A percentile compares a stretch with the other conserved stretches of the same genome.
These are phyloP conservation scores for Xylaria sp. DNA, from an alignment of 2,329 filamentous ascomycete species.

Conservation along the genomic window DNA sequence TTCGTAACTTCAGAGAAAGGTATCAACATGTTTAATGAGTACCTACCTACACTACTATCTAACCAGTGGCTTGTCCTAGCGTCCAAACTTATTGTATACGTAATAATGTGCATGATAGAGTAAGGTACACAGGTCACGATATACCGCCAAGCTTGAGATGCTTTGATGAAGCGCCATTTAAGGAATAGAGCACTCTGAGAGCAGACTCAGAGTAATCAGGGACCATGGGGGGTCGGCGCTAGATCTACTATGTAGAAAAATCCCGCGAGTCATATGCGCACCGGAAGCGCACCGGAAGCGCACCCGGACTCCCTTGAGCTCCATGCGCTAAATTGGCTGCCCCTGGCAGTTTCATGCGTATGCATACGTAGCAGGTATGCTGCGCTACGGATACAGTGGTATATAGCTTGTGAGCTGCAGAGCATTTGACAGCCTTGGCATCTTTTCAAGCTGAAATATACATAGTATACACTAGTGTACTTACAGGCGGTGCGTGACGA, in stretches of 20 bases:
- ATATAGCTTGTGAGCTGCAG: constrained; percentile 7
- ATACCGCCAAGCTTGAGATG: not conserved
- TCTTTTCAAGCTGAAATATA: too few species aligned
- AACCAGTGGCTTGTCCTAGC: constrained; percentile 30
- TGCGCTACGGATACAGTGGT: not conserved
- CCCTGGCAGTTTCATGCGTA: constrained; percentile 30
- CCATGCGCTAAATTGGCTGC: constrained; percentile 6
- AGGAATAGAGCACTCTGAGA: constrained; percentile 6
- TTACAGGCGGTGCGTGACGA: too few species aligned
- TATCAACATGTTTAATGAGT: constrained; percentile 8
- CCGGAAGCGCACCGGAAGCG: constrained; percentile 21
- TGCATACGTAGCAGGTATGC: not conserved
- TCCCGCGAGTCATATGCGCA: constrained; percentile 28
- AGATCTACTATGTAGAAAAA: constrained; percentile 25
- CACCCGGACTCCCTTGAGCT: constrained; percentile 17
- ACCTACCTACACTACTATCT: not conserved
- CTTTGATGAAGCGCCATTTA: not conserved
- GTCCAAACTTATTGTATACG: constrained; percentile 1
- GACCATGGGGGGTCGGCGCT: not conserved
- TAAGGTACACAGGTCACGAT: not conserved
- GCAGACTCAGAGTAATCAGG: constrained; percentile 22
- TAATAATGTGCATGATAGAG: not conserved
- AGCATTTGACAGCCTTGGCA: constrained; percentile 26
- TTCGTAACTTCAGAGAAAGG: not conserved
- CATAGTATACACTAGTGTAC: too few species aligned